Conservation (phyloP, 1,139 yeast species). For the Pichia cactophila region DNA sequence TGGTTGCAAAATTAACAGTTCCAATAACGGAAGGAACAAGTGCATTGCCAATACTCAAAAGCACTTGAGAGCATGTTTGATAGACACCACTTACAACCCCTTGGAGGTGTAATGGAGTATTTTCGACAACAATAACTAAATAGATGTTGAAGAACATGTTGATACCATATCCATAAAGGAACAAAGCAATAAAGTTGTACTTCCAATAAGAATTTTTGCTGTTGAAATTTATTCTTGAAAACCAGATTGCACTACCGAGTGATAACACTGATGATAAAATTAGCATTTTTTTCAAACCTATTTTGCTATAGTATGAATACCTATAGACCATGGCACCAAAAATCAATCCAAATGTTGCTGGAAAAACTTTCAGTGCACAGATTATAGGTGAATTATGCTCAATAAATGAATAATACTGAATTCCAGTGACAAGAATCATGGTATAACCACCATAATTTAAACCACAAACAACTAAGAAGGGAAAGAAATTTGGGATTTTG, state of each 20-base stretch:
- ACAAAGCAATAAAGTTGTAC: constrained; percentile 21
- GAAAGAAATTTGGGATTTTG: constrained; percentile 17
- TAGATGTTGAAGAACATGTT: constrained; percentile 20
- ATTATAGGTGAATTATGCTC: constrained; percentile 21
- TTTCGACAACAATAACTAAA: constrained; percentile 20
- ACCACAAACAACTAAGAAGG: constrained; percentile 11
- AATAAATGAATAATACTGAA: constrained; percentile 16
- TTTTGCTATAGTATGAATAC: constrained; percentile 7
- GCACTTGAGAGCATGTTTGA: constrained; percentile 28
- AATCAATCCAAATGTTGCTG: constrained; percentile 18
- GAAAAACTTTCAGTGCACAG: constrained; percentile 26
- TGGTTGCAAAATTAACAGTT: constrained; percentile 10
- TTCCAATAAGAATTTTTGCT: constrained; percentile 25
- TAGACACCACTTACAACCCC: constrained; percentile 30
- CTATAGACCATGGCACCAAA: constrained; percentile 13
- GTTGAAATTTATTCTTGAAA: constrained; percentile 20
- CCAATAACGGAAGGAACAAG: constrained; percentile 24
- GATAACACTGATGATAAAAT: constrained; percentile 16
- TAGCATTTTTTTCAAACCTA: constrained; percentile 19
- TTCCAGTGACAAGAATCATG: constrained; percentile 7
- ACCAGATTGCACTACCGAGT: constrained; percentile 20
- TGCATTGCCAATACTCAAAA: constrained; percentile 24
- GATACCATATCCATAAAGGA: constrained; percentile 17
- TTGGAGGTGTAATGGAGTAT: constrained; percentile 29
- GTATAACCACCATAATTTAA: constrained; percentile 10